Conservation (phyloP, 768 basidiomycete species). For the Phanerochaete sordida region DNA sequence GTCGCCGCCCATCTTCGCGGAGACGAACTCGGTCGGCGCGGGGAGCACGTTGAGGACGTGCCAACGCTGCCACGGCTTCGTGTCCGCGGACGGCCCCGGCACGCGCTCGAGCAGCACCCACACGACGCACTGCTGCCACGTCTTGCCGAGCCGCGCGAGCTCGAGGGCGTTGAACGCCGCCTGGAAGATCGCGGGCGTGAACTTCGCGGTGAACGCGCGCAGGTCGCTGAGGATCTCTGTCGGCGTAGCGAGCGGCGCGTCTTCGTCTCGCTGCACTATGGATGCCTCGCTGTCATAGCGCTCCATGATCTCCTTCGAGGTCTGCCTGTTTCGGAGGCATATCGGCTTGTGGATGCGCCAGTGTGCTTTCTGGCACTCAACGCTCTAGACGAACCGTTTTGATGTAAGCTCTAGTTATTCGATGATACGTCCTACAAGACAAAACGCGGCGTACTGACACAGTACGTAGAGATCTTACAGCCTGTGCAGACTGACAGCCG, state of each 20-base stretch:
- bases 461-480: conserved; percentile 14
- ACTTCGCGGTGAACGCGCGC: conserved; percentile 13
- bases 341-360: conserved; percentile 12
- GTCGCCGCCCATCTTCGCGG: neutral
- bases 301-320: neutral
- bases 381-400: neutral
- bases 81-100: neutral
- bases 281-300: conserved; percentile 4
- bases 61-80: conserved; percentile 13
- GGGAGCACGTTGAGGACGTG: neutral
- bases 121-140: conserved; percentile 1
- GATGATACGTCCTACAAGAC: no score
- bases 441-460: conserved; percentile 8
- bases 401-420: no score
- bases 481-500: conserved; percentile 13
- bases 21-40: neutral
- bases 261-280: neutral
- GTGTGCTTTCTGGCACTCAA: conserved; percentile 11
- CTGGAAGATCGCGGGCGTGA: conserved; percentile 15
- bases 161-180: conserved; percentile 13
- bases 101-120: conserved; percentile 8
- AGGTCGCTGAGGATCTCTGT: conserved; percentile 7
- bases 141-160: neutral
- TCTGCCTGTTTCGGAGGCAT: conserved; percentile 2
- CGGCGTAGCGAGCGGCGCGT: neutral